A percentile compares a stretch with the other conserved stretches of the same genome.
Evolutionary conservation across 805 yeast species (phyloP).

Genomic region (Candida mattraensis): DNA sequence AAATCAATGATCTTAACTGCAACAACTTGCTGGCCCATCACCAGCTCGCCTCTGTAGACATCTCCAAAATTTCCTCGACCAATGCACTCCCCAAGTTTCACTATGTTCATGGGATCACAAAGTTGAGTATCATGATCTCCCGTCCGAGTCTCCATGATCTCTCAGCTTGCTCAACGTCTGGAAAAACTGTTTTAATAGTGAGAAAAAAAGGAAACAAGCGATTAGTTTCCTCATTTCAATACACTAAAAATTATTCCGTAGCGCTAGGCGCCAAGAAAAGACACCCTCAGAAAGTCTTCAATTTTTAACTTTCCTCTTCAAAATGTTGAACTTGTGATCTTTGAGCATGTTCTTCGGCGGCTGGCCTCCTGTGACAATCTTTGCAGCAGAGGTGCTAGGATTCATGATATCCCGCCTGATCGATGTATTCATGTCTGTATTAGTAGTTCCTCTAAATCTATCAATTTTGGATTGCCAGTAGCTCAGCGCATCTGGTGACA

Average conservation of each 20-base stretch:
- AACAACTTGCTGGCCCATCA: conserved; percentile 43
- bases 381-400: not conserved
- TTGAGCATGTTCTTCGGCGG: conserved; percentile 4
- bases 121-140: conserved; percentile 4
- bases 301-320: conserved; percentile 23
- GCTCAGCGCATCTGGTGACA: conserved; percentile 45
- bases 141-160: no score
- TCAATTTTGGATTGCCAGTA: conserved; percentile 54
- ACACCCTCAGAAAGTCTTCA: no score
- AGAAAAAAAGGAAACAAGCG: no score
- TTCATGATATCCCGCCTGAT: not conserved
- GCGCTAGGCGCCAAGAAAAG: no score
- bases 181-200: no score
- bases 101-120: conserved; percentile 20
- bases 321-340: conserved; percentile 25
- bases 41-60: conserved; percentile 60
- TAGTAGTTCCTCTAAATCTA: conserved; percentile 24
- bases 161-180: no score
- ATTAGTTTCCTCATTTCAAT: no score
- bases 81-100: conserved; percentile 52
- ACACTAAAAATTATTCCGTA: no score
- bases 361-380: not conserved
- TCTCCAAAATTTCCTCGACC: conserved; percentile 90
- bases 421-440: not conserved
- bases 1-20: conserved; percentile 88